Base-by-base conservation (phyloP, 805 yeast species). In the Candida tibetensis region DNA sequence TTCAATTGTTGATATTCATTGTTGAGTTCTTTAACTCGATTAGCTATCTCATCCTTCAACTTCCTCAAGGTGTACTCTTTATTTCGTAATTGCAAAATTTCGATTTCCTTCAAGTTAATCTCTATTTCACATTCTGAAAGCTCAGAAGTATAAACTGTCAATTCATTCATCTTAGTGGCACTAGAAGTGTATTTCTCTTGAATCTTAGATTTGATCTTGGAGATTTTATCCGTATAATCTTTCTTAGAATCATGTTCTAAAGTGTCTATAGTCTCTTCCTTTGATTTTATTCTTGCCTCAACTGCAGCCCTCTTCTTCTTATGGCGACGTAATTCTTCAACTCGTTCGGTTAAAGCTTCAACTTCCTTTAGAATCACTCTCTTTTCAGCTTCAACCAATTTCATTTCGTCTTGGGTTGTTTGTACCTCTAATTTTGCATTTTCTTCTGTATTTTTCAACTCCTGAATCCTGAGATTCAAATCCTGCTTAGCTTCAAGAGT, bases 181-280 rank as follows among this genome's bases (percentile, higher is more conserved):
- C 36, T 28, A 32, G 42, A 32, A 5, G 30, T n/a, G 37, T 55
- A 54, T 30, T 48, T 47, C 9, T 48, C 51, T 15, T 46, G 39
- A 7, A 68, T 51, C 34, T 54, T 49, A 1, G 33, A 29, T 30
- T 68, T 64, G 8, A 66, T 52, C 7, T 56, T 58, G 12, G 51
- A 51, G 4, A 69, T 67, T 37, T 68, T 71, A 3, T 58, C 60
- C 3, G 69, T 56, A 35, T 69, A 66, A 46, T 77, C 81, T 36
- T 55, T 58, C 17, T 53, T 55, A 2, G 74, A 54, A 34, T 71
- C 76, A 1, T 48, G 46, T 39, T 66, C 63, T 15, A 71, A 42
- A 29, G 49, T 52, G 31, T 57, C 39, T 17, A 69, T 48, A 33
- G 63, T 57, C 19, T 60, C 58, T 30, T 58, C 46, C 36, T 49